A percentile compares a stretch with the other conserved stretches of the same genome.
Evolutionary conservation across 768 basidiomycete species (phyloP).

Genomic region (Coprinopsis sp.): DNA sequence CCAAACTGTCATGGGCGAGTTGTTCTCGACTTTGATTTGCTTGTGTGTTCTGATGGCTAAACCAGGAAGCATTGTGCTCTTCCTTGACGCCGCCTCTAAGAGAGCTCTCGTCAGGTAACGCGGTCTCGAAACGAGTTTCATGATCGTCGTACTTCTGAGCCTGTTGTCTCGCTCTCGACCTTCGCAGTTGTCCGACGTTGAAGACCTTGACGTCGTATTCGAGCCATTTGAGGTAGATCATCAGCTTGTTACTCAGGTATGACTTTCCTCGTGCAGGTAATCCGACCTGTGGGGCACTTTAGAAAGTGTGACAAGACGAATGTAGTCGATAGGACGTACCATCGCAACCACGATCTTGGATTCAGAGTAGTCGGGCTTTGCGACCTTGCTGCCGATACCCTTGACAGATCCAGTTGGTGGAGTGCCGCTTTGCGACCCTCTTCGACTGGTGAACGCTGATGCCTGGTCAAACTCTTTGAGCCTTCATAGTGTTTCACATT

Average conservation of each 20-base stretch:
- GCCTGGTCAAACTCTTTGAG: constrained; percentile 71
- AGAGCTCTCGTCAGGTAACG: not conserved
- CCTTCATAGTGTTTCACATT: constrained; percentile 32
- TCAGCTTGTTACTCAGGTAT: constrained; percentile 96
- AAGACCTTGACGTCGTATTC: constrained; percentile 99
- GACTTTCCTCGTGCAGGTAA: constrained; percentile 98
- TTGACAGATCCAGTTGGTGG: constrained; percentile 82
- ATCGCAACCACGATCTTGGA: constrained; percentile 98
- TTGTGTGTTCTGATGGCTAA: constrained; percentile 79
- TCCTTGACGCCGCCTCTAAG: constrained; percentile 79
- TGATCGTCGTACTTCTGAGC: constrained; percentile 57
- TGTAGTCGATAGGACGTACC: constrained; percentile 40
- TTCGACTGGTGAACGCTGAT: constrained; percentile 64
- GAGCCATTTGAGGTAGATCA: constrained; percentile 97
- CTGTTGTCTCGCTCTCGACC: constrained; percentile 77
- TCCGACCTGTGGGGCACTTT: constrained; percentile 60
- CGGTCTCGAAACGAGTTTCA: not conserved
- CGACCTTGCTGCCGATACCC: constrained; percentile 88
- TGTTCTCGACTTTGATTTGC: constrained; percentile 74
- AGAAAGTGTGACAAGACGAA: not conserved
- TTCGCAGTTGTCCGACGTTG: constrained; percentile 93
- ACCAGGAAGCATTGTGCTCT: constrained; percentile 88
- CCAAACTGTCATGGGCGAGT: constrained; percentile 87
- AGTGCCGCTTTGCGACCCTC: constrained; percentile 68
- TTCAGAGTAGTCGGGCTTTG: constrained; percentile 97